phyloP scores from a whole-genome alignment of 768 basidiomycete species.

The Amanita pseudoporphyria region DNA sequence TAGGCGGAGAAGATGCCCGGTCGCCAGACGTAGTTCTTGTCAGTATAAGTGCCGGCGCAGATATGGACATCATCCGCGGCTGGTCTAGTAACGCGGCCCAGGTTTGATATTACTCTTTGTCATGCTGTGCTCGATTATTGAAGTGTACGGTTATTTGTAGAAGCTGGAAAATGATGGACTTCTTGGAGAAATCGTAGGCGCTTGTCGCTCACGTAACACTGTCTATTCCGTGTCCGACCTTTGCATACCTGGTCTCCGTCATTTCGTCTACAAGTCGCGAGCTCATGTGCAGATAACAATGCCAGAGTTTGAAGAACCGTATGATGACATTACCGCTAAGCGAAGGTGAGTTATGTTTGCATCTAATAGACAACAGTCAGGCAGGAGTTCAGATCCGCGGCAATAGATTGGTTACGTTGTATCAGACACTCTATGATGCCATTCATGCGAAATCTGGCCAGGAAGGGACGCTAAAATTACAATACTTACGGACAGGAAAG shows the following conservation, averaged over 20 bases:
- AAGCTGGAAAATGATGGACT: constrained; percentile 56
- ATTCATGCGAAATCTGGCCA: constrained; percentile 89
- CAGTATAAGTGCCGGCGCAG: constrained; percentile 72
- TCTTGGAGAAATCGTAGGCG: constrained; percentile 37
- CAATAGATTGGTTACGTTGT: constrained; percentile 70
- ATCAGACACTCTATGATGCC: constrained; percentile 80
- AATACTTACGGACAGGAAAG: constrained; percentile 76
- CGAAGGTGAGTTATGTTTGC: constrained; percentile 36
- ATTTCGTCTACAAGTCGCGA: constrained; percentile 93
- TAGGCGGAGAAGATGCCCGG: not conserved
- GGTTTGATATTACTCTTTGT: constrained; percentile 25
- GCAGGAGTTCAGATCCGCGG: not conserved
- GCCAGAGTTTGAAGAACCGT: constrained; percentile 82
- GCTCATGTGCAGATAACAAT: constrained; percentile 82
- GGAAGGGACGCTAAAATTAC: constrained; percentile 69
- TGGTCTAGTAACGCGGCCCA: constrained; percentile 66
- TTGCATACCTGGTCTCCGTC: constrained; percentile 82
- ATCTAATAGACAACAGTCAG: not conserved
- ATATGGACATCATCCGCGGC: constrained; percentile 72
- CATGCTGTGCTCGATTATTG: not conserved
- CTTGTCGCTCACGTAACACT: constrained; percentile 39
- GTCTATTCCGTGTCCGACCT: constrained; percentile 66
- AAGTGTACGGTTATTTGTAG: constrained; percentile 25
- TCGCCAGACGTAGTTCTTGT: constrained; percentile 51
- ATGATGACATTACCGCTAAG: constrained; percentile 49